Conservation (phyloP, 176 grass and related monocot species). For the Panicum miliaceum region DNA sequence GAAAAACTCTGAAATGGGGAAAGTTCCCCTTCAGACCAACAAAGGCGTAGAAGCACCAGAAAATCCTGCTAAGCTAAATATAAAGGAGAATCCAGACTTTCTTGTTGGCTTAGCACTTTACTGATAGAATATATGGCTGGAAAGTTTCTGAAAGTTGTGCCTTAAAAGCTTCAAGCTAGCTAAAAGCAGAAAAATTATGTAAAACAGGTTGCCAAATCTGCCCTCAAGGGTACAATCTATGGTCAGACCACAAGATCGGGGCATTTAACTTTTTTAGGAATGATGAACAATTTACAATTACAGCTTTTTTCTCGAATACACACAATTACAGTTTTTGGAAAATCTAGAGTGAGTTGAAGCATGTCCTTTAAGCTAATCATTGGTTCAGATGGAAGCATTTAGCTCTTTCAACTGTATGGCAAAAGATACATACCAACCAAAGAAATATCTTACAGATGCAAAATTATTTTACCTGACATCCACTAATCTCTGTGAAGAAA, state of each 20-base stretch:
- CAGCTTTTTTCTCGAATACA: no score
- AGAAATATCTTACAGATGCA: slow-evolving; percentile 15
- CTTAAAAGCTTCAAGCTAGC: neutral
- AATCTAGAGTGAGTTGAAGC: neutral
- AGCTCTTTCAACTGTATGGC: neutral
- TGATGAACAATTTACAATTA: neutral
- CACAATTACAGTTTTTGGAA: neutral
- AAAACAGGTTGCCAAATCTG: neutral
- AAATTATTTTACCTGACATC: slow-evolving; percentile 69
- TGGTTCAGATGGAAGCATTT: neutral
- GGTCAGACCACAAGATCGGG: neutral
- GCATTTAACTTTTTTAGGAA: neutral
- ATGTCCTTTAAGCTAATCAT: neutral
- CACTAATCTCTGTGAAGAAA: slow-evolving; percentile 83
- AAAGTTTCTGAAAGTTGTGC: neutral
- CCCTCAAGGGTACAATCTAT: neutral
- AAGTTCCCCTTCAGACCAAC: neutral
- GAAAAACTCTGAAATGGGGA: neutral
- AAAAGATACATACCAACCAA: neutral
- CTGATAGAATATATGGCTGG: neutral
- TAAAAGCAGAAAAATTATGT: neutral
- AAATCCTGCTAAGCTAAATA: slow-evolving; percentile 6
- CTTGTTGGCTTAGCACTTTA: neutral
- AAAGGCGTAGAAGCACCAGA: neutral
- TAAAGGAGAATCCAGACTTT: neutral